A percentile compares a stretch with the other conserved stretches of the same genome.
Evolutionary conservation across 73 alveolate genomes (phyloP).

Genomic region (Tetrahymena thermophila): DNA sequence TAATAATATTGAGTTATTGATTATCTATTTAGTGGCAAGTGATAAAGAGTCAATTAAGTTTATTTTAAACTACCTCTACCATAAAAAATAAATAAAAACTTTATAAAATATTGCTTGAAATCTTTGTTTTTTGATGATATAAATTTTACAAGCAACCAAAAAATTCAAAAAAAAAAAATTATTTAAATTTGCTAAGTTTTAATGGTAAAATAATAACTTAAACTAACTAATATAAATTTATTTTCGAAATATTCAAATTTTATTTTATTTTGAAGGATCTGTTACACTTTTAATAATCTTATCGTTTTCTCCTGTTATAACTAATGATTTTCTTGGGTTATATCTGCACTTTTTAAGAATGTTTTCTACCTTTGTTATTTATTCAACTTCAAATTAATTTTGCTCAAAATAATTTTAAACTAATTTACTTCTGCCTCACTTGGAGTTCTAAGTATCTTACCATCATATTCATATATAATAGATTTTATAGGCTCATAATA

Average conservation of each 20-base stretch:
- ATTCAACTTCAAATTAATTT: background rate
- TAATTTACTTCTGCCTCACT: slow-evolving; percentile 63
- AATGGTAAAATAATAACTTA: background rate
- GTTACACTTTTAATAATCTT: slow-evolving; percentile 65
- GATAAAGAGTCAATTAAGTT: too few relatives aligned
- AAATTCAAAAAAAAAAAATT: too few relatives aligned
- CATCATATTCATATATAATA: slow-evolving; percentile 73
- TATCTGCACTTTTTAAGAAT: slow-evolving; percentile 84
- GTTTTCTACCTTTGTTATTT: slow-evolving; percentile 44
- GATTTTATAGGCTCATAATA: slow-evolving; percentile 90
- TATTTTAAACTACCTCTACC: too few relatives aligned
- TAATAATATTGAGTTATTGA: too few relatives aligned
- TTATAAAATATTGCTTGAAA: too few relatives aligned
- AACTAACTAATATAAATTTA: background rate
- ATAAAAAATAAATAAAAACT: too few relatives aligned
- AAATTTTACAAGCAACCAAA: too few relatives aligned
- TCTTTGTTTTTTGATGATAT: too few relatives aligned
- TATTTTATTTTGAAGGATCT: background rate
- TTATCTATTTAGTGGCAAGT: too few relatives aligned
- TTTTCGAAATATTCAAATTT: background rate
- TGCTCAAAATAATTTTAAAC: background rate
- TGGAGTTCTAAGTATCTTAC: slow-evolving; percentile 72
- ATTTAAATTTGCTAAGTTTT: too few relatives aligned
- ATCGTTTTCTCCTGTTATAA: slow-evolving; percentile 73
- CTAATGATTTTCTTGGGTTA: slow-evolving; percentile 66